Evolutionary conservation across 306 rosid genomes (phyloP), one percentile per base, ranked within the genome.

Genomic region (Spatholobus suberectus): DNA sequence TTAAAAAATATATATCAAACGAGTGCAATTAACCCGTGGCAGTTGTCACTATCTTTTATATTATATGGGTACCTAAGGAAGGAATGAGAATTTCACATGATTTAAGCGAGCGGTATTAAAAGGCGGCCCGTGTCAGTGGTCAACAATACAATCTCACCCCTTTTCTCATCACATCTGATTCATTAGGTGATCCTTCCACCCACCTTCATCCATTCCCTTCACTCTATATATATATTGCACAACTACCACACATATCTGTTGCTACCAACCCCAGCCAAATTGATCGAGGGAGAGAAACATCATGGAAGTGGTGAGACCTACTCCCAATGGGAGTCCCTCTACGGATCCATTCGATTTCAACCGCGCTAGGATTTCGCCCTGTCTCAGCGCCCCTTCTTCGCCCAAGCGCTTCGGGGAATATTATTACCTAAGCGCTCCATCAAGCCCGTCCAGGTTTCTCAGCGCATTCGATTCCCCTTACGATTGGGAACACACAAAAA

Each of bases 401-500:
- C 91, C 98, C 6, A 77, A 77, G 51, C 89, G 91, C 14, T 86
- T 89, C 26, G 93, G 91, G 12, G 81, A 87, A 14, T 82, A 21
- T 79, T 87, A 49, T 81, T 91, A 79, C 89, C 58, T 88, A 46
- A 96, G 99, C 61, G 94, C 93, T 21, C 99, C 99, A 1, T 6
- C 93, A 0, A 93, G 96, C 66, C 99, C 99, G 0, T 66, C 96
- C 4, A 89, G 92, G 43, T 79, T 91, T n/a, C 87, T 79, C 69
- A 24, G 46, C 23, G 86, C 87, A 11, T 86, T 89, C 52, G 88
- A 90, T 24, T 71, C 75, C 72, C 77, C 8, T 29, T 29, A 29
- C 0, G 29, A 73, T 73, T 71, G 40, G 59, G 59, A 71, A 18
- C 68, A 1, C 4, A 61, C 29, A 61, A 17, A 41, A 0, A 35